A percentile compares a stretch with the other conserved stretches of the same genome.
phyloP scores from a whole-genome alignment of 2,329 filamentous ascomycete species.

The Mollisia scopiformis region DNA sequence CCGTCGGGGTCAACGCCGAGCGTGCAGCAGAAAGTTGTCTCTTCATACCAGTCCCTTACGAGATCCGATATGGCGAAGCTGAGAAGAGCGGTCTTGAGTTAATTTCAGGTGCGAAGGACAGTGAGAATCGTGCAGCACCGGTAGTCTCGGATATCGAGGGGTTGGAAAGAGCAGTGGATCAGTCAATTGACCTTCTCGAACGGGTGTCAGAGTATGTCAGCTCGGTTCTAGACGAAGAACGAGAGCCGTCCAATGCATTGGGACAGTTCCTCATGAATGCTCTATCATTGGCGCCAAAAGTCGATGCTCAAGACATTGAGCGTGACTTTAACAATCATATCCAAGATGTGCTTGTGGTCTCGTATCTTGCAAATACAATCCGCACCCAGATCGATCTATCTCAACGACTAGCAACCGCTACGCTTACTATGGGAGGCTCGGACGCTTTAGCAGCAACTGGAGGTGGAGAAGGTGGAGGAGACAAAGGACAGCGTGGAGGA shows the following conservation, averaged over 20 bases:
- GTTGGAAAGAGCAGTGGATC: conserved; percentile 82
- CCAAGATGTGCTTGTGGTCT: conserved; percentile 97
- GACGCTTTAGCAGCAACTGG: conserved; percentile 41
- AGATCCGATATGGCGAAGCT: conserved; percentile 84
- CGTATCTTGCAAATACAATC: conserved; percentile 97
- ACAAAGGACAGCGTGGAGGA: conserved; percentile 48
- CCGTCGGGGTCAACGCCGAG: conserved; percentile 93
- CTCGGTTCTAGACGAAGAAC: conserved; percentile 91
- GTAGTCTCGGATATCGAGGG: conserved; percentile 89
- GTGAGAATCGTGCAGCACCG: conserved; percentile 72
- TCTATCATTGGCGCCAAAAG: conserved; percentile 91
- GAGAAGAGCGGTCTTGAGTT: conserved; percentile 80
- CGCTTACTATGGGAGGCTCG: conserved; percentile 60
- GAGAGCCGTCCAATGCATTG: conserved; percentile 84
- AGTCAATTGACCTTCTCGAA: conserved; percentile 87
- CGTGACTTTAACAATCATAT: conserved; percentile 99
- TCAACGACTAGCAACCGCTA: conserved; percentile 86
- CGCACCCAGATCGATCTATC: conserved; percentile 98
- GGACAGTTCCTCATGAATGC: conserved; percentile 96
- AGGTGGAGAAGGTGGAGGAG: conserved; percentile 49
- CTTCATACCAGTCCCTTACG: conserved; percentile 96
- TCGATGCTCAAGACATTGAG: conserved; percentile 88
- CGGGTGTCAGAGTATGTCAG: conserved; percentile 90
- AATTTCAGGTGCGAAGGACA: conserved; percentile 79
- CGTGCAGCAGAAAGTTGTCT: conserved; percentile 94